These are phyloP conservation scores for Ambrosia trifida DNA, from an alignment of 129 eudicot species.

Conservation along the genomic window DNA sequence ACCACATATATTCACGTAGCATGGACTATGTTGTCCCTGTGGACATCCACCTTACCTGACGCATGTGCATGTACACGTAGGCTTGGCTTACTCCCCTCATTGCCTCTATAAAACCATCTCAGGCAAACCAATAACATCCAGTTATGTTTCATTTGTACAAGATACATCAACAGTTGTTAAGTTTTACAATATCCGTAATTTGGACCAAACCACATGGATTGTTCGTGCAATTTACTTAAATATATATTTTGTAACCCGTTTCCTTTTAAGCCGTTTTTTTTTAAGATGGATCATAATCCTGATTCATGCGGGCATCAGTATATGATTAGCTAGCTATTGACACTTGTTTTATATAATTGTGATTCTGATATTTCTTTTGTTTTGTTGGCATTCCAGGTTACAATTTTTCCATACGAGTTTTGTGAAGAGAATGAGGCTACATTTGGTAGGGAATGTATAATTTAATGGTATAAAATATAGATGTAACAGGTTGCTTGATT, in stretches of 20 bases:
- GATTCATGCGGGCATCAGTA: too few relatives aligned
- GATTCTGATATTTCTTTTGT: neutral
- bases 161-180: neutral
- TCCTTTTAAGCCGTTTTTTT: too few relatives aligned
- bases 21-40: too few relatives aligned
- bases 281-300: neutral
- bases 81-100: too few relatives aligned
- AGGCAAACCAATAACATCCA: too few relatives aligned
- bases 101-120: too few relatives aligned
- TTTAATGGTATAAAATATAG: conserved; percentile 18
- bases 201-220: conserved; percentile 4
- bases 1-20: too few relatives aligned
- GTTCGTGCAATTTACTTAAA: too few relatives aligned
- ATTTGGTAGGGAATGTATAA: conserved; percentile 24
- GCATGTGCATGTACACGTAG: too few relatives aligned
- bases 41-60: too few relatives aligned
- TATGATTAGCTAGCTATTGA: too few relatives aligned
- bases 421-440: conserved; percentile 34
- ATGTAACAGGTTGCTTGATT: conserved; percentile 31
- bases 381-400: conserved; percentile 24
- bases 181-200: neutral
- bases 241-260: too few relatives aligned
- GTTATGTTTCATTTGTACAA: neutral
- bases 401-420: conserved; percentile 25
- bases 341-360: neutral